Percentiles rank a stretch among this genome's conserved stretches.
These are phyloP conservation scores for Saccharomyces hybrid DNA, from an alignment of 1,139 yeast species.

Conservation along the genomic window DNA sequence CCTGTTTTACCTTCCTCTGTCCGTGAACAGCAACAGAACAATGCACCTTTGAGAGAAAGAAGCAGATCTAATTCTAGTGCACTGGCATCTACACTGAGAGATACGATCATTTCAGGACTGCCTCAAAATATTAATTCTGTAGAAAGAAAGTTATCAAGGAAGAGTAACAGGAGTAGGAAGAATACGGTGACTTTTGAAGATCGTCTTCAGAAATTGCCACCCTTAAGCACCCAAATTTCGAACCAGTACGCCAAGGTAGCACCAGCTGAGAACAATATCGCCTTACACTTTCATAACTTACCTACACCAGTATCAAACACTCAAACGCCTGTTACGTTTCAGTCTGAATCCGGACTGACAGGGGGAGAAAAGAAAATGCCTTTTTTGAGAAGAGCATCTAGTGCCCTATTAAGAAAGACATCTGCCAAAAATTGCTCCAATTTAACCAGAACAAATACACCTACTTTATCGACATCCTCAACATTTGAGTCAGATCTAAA, in stretches of 20 bases:
- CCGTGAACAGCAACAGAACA: background rate
- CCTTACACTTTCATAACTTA: constrained; percentile 14
- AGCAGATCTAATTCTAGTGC: background rate
- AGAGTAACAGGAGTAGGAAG: constrained; percentile 3
- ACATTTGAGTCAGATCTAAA: background rate
- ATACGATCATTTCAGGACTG: constrained; percentile 2
- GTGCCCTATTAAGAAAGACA: constrained; percentile 25
- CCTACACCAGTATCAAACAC: background rate
- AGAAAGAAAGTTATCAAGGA: constrained; percentile 2
- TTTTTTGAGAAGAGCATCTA: constrained; percentile 29
- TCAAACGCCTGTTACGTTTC: background rate
- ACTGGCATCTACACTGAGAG: background rate
- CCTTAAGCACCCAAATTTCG: background rate
- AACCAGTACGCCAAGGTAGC: constrained; percentile 3
- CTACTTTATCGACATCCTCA: constrained; percentile 9
- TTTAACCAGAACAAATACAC: constrained; percentile 8
- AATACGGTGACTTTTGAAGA: constrained; percentile 2
- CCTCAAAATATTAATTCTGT: background rate
- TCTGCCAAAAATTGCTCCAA: constrained; percentile 13
- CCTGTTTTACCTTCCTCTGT: background rate
- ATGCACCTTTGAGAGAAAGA: background rate
- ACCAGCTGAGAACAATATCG: constrained; percentile 14
- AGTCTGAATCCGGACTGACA: background rate
- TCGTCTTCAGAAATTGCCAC: background rate
- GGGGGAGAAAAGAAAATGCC: constrained; percentile 17